phyloP scores from a whole-genome alignment of 1,284 basidiomycete genomes.

The Cryptococcus wingfieldii region DNA sequence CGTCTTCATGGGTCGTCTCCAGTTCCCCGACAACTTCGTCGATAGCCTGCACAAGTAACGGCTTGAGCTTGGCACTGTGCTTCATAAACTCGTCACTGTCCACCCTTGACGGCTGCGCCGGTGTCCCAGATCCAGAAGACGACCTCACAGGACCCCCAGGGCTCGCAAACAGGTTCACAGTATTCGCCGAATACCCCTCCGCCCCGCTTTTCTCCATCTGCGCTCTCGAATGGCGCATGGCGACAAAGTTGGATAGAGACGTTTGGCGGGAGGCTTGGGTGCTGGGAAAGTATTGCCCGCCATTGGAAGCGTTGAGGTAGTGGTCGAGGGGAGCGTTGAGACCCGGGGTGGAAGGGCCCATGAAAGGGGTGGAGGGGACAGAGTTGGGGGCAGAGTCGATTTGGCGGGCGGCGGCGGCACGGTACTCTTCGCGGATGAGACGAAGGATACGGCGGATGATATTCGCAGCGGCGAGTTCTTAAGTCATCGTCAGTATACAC shows the following conservation, averaged over 20 bases:
- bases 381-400: constrained; percentile 29
- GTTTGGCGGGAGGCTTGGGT: constrained; percentile 24
- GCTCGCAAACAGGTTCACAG: constrained; percentile 31
- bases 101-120: constrained; percentile 6
- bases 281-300: constrained; percentile 5
- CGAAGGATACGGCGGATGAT: constrained; percentile 87
- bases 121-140: constrained; percentile 6
- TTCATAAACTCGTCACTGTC: constrained; percentile 43
- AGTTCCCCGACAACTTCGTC: constrained; percentile 92
- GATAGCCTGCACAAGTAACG: constrained; percentile 75
- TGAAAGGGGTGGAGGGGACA: constrained; percentile 42
- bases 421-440: constrained; percentile 89
- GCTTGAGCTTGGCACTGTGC: constrained; percentile 48
- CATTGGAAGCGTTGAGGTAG: constrained; percentile 32
- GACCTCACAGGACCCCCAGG: constrained; percentile 14
- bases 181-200: constrained; percentile 21
- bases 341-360: constrained; percentile 37
- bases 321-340: constrained; percentile 37
- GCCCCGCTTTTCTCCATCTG: constrained; percentile 42
- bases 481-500: neutral
- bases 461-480: constrained; percentile 91
- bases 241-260: constrained; percentile 46
- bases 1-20: constrained; percentile 90
- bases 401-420: constrained; percentile 44
- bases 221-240: constrained; percentile 46